phyloP scores from a whole-genome alignment of 1,284 basidiomycete species.

The Ustilago sp. region DNA sequence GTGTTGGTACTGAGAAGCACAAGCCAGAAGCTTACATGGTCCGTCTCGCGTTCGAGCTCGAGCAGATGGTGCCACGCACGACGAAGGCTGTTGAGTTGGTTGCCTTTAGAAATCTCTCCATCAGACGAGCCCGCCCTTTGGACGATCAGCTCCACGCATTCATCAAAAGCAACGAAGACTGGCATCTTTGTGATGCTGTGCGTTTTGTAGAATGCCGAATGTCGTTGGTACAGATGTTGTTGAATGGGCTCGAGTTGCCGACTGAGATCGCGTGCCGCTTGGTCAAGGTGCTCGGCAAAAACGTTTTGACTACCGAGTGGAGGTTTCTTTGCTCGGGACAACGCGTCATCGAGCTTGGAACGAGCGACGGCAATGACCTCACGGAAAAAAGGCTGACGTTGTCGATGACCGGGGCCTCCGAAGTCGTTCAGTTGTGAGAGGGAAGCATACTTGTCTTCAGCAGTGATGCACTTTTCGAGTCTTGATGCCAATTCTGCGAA shows the following conservation, averaged over 20 bases:
- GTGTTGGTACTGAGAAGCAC: slow-evolving; percentile 27
- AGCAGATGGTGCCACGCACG: slow-evolving; percentile 22
- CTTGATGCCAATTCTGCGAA: neutral
- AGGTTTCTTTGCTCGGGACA: neutral
- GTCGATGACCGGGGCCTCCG: neutral
- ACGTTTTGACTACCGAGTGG: neutral
- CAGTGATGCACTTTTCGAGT: neutral
- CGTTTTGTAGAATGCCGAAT: neutral
- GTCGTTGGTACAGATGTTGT: neutral
- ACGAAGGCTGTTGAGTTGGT: slow-evolving; percentile 5
- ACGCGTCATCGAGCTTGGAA: neutral
- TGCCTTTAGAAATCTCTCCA: neutral
- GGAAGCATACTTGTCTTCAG: neutral
- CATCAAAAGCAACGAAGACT: slow-evolving; percentile 26
- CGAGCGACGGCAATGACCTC: neutral
- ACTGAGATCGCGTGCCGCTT: neutral
- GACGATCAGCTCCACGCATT: slow-evolving; percentile 26
- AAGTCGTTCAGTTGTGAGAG: slow-evolving; percentile 1
- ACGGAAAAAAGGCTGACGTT: neutral
- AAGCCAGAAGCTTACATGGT: slow-evolving; percentile 17
- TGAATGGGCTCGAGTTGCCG: neutral
- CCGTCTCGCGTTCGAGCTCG: neutral
- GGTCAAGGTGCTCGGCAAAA: neutral
- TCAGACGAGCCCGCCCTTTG: neutral
- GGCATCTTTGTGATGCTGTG: neutral